phyloP scores from a whole-genome alignment of 2,329 filamentous ascomycete species.

The Colletotrichum higginsianum region DNA sequence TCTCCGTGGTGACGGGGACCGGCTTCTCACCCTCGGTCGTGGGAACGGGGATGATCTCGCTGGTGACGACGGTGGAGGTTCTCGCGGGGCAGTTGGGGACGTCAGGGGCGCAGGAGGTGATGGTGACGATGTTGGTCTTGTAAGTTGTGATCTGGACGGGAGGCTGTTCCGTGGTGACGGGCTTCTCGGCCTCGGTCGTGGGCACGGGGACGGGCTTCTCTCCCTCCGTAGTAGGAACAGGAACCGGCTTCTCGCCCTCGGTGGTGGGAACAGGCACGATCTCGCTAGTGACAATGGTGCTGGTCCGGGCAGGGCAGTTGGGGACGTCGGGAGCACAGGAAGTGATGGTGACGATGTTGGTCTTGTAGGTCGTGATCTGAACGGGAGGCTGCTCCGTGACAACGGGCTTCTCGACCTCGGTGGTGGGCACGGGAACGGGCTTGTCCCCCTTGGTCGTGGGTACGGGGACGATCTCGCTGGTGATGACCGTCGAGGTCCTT shows the following conservation, averaged over 20 bases:
- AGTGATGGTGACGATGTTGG: slow-evolving; percentile 62
- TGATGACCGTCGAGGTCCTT: slow-evolving; percentile 8
- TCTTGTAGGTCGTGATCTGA: slow-evolving; percentile 51
- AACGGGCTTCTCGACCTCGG: slow-evolving; percentile 48
- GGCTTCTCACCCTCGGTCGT: slow-evolving; percentile 31
- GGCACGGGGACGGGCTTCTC: background rate
- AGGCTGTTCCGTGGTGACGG: slow-evolving; percentile 19
- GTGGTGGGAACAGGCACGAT: slow-evolving; percentile 49
- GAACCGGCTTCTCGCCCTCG: background rate
- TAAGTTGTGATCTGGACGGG: slow-evolving; percentile 50
- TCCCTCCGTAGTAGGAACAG: slow-evolving; percentile 37
- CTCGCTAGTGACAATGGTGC: slow-evolving; percentile 55
- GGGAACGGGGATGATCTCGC: slow-evolving; percentile 31
- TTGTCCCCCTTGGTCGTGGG: too few relatives aligned
- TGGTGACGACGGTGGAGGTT: slow-evolving; percentile 31
- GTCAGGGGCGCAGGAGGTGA: slow-evolving; percentile 68
- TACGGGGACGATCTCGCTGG: slow-evolving; percentile 40
- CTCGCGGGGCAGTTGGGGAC: slow-evolving; percentile 42
- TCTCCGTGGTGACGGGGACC: slow-evolving; percentile 52
- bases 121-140: slow-evolving; percentile 64
- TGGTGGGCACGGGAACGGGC: slow-evolving; percentile 38
- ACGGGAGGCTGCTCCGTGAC: slow-evolving; percentile 53
- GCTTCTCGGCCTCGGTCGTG: slow-evolving; percentile 41
- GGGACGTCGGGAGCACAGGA: slow-evolving; percentile 64
- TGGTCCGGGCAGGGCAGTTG: slow-evolving; percentile 54